phyloP scores from a whole-genome alignment of 257 asterid genomes.

The Scutellaria minor region DNA sequence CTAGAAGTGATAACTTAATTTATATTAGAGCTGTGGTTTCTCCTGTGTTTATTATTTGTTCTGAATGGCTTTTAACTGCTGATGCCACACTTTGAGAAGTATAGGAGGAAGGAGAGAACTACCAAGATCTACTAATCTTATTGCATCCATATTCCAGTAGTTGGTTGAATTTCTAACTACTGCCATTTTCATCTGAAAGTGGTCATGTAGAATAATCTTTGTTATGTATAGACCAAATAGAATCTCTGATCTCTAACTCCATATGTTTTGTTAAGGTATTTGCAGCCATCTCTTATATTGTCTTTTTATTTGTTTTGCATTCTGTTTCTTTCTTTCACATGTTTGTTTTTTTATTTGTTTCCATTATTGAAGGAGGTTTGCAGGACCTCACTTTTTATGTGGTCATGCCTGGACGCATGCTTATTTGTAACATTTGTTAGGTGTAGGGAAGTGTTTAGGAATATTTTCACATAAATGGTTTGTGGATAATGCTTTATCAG shows the following conservation, averaged over 20 bases:
- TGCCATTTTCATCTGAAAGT: neutral
- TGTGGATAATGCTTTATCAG: neutral
- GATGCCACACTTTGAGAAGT: neutral
- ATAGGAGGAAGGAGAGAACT: neutral
- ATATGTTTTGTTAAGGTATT: neutral
- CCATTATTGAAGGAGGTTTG: neutral
- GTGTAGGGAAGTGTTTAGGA: constrained; percentile 2
- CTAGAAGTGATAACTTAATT: constrained; percentile 16
- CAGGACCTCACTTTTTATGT: neutral
- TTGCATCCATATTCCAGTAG: neutral
- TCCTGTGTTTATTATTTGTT: neutral
- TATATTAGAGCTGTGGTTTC: neutral
- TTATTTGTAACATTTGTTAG: neutral
- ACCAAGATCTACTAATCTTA: neutral
- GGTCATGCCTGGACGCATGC: neutral
- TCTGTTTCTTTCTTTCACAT: neutral
- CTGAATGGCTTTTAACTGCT: constrained; percentile 5
- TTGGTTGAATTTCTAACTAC: constrained; percentile 9
- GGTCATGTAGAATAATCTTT: neutral
- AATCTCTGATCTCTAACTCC: neutral
- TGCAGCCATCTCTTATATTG: neutral
- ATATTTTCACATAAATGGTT: neutral
- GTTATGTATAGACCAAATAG: neutral
- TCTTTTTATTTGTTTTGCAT: neutral
- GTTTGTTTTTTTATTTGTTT: neutral